Evolutionary conservation across 257 asterid species (phyloP), one percentile per base, ranked within the genome.

Genomic region (Fraxinus excelsior): DNA sequence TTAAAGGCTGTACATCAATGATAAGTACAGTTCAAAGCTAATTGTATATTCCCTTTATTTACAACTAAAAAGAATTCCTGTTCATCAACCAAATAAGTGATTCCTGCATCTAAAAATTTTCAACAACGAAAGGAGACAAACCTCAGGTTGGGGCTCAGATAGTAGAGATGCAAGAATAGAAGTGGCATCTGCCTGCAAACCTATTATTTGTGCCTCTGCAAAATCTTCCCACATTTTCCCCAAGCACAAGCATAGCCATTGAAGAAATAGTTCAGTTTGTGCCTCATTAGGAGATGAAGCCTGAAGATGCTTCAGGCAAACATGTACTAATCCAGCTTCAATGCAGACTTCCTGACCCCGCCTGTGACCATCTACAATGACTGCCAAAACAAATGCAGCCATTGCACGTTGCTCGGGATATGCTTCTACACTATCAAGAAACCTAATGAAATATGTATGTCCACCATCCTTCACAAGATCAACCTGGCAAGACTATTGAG

Each of bases 381-480:
- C 98, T 37, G 97, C 97, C 88, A 96, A 84, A 70, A 93, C 99
- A 88, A 96, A 96, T 69, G 97, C 99, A 88, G 98, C 98, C 99
- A 96, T 96, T 70, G 98, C 99, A 69, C 99, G 96, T 86, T 96
- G 99, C 85, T 96, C 99, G 8, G 98, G 99, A 74, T 86, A 96
- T 67, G 97, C 99, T 76, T 96, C 99, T 74, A 88, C 86, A 78
- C 98, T 91, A 77, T 93, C 99, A 13, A 96, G 97, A 86, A 96
- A 96, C 81, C 86, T 88, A 81, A 94, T 91, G 86, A 96, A 96
- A 84, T 96, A 96, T 35, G 85, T 71, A 74, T 96, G 98, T 35
- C 98, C 99, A 19, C 92, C 91, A 84, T 96, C 99, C 92, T 96
- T 96, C 85, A 93, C 98, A 58, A 96, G 97, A 87, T 96, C 99